These are phyloP conservation scores for Sordariomycetes sp. DNA, from an alignment of 2,329 filamentous ascomycete genomes.

Conservation along the genomic window DNA sequence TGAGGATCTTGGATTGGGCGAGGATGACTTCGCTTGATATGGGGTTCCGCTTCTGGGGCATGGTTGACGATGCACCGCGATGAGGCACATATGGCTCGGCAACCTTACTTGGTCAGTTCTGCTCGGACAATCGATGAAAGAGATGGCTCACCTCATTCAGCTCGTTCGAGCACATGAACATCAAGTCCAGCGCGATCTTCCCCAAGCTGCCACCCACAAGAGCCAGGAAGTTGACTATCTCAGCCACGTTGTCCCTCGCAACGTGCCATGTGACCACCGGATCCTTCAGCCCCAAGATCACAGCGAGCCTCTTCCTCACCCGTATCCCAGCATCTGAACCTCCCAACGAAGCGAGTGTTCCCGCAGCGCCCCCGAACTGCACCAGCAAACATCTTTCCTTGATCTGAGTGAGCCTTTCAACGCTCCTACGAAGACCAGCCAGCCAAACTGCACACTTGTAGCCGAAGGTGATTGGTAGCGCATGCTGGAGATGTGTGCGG, in stretches of 20 bases:
- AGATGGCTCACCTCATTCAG: constrained; percentile 16
- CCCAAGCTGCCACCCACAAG: constrained; percentile 43
- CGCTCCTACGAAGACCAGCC: constrained; percentile 36
- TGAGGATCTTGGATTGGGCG: constrained; percentile 42
- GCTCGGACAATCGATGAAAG: not conserved
- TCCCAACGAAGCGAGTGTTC: constrained; percentile 43
- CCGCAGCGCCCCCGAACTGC: constrained; percentile 47
- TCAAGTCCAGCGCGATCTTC: constrained; percentile 46
- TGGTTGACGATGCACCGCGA: constrained; percentile 43
- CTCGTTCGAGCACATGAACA: constrained; percentile 49
- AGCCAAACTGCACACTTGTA: constrained; percentile 49
- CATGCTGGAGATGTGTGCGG: constrained; percentile 48
- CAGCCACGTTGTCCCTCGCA: constrained; percentile 42
- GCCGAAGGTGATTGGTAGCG: constrained; percentile 46
- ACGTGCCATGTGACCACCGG: constrained; percentile 48
- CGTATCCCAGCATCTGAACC: constrained; percentile 33
- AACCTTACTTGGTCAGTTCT: constrained; percentile 24
- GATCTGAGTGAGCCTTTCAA: constrained; percentile 35
- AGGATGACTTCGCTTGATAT: constrained; percentile 48
- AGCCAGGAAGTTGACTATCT: constrained; percentile 34
- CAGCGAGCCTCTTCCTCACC: constrained; percentile 38
- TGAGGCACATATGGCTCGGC: constrained; percentile 46
- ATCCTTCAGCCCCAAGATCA: constrained; percentile 17
- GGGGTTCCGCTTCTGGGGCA: constrained; percentile 51
- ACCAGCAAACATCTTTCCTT: constrained; percentile 36